phyloP scores from a whole-genome alignment of 305 asterid genomes.

The Fraxinus baroniana region DNA sequence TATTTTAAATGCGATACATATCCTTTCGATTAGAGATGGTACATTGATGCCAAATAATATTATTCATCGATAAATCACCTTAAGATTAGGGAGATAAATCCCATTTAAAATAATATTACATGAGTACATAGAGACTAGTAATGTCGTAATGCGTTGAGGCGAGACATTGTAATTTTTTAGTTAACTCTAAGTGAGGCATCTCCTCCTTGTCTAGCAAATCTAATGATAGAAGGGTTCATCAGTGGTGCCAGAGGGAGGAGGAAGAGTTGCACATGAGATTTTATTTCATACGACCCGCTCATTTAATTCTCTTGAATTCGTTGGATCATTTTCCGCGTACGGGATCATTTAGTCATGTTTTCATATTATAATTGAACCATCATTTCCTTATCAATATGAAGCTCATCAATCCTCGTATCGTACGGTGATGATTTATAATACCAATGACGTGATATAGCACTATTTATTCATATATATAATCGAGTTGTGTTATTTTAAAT shows the following conservation, averaged over 20 bases:
- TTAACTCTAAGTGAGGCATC: background rate
- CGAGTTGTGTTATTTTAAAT: too few species aligned
- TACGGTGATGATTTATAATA: too few species aligned
- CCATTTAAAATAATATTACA: too few species aligned
- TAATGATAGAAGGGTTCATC: background rate
- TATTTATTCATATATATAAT: too few species aligned
- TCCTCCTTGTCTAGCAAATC: too few species aligned
- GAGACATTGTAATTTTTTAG: background rate
- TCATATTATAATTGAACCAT: background rate
- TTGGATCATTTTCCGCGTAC: background rate
- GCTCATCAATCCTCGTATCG: background rate
- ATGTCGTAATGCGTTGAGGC: background rate
- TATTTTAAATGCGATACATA: background rate
- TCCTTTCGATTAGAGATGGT: background rate
- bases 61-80: background rate
- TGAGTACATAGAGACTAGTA: too few species aligned
- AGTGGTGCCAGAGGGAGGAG: background rate
- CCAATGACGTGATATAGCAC: too few species aligned
- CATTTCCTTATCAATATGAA: background rate
- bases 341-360: background rate
- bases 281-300: background rate
- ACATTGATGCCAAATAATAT: background rate
- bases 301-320: background rate
- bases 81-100: too few species aligned
- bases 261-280: background rate